These are phyloP conservation scores for Platanthera zijinensis DNA, from an alignment of 106 monocot genomes.

Conservation along the genomic window DNA sequence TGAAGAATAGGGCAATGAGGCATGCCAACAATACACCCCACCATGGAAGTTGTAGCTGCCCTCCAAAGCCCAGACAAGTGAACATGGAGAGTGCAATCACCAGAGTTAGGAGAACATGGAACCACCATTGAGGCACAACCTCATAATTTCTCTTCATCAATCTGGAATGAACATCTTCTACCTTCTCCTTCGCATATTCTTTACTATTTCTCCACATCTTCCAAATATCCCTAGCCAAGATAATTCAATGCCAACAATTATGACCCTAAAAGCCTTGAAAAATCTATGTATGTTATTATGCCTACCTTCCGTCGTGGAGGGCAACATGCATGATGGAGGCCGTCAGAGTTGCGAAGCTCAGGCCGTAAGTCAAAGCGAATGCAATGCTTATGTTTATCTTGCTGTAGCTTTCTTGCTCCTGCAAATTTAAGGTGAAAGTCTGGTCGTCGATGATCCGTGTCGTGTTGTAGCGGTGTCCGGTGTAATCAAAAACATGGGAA, in stretches of 20 bases:
- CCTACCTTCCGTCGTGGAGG: slow-evolving; percentile 29
- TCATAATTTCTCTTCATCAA: slow-evolving; percentile 43
- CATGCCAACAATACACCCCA: slow-evolving; percentile 53
- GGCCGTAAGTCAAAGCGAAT: slow-evolving; percentile 15
- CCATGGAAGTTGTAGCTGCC: slow-evolving; percentile 34
- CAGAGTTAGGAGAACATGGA: slow-evolving; percentile 20
- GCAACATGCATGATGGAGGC: slow-evolving; percentile 21
- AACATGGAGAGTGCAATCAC: slow-evolving; percentile 35
- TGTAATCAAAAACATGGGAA: slow-evolving; percentile 16
- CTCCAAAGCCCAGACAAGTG: slow-evolving; percentile 12
- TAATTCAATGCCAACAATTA: neutral
- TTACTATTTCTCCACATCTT: slow-evolving; percentile 4
- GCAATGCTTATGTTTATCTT: slow-evolving; percentile 13
- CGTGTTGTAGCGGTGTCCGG: slow-evolving; percentile 27
- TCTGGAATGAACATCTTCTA: slow-evolving; percentile 35
- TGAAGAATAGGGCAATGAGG: slow-evolving; percentile 39
- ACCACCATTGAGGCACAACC: slow-evolving; percentile 58
- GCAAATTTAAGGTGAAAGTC: slow-evolving; percentile 13
- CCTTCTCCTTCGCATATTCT: neutral
- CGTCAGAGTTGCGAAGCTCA: slow-evolving; percentile 20
- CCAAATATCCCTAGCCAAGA: slow-evolving; percentile 8
- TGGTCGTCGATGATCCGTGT: slow-evolving; percentile 13
- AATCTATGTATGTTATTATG: neutral
- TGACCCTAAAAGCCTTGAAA: neutral
- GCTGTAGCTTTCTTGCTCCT: slow-evolving; percentile 17